A percentile compares a stretch with the other conserved stretches of the same genome.
Evolutionary conservation across 2,329 filamentous ascomycete genomes (phyloP).

Genomic region (Pseudocercospora eumusae): DNA sequence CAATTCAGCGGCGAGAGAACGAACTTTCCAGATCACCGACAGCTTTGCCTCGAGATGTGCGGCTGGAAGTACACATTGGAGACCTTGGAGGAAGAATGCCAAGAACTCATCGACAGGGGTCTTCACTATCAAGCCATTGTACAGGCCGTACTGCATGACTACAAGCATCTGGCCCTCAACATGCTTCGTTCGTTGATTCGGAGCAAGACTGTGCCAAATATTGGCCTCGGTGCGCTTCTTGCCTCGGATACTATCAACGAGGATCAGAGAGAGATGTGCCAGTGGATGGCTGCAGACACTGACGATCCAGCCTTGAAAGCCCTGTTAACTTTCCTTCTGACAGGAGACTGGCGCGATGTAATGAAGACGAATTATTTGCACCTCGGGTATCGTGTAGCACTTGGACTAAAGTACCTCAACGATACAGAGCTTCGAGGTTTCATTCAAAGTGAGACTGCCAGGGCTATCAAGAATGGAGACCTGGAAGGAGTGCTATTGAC

Average conservation of each 20-base stretch:
- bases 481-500: slow-evolving; percentile 77
- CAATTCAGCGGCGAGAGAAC: slow-evolving; percentile 66
- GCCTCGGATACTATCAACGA: slow-evolving; percentile 54
- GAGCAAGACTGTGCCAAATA: slow-evolving; percentile 64
- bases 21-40: slow-evolving; percentile 67
- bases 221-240: slow-evolving; percentile 51
- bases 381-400: slow-evolving; percentile 70
- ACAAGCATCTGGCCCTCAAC: slow-evolving; percentile 67
- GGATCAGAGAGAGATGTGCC: slow-evolving; percentile 62
- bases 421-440: slow-evolving; percentile 51
- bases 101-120: slow-evolving; percentile 54
- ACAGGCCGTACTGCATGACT: slow-evolving; percentile 71
- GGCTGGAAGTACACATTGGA: slow-evolving; percentile 65
- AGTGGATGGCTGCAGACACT: slow-evolving; percentile 64
- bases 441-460: slow-evolving; percentile 56
- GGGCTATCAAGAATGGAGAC: slow-evolving; percentile 66
- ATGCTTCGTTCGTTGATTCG: slow-evolving; percentile 69
- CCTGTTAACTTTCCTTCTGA: slow-evolving; percentile 75
- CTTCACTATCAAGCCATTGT: slow-evolving; percentile 75
- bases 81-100: slow-evolving; percentile 52
- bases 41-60: slow-evolving; percentile 74
- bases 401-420: slow-evolving; percentile 72
- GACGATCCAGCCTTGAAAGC: slow-evolving; percentile 78
- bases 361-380: slow-evolving; percentile 72
- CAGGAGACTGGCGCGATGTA: slow-evolving; percentile 73